These are phyloP conservation scores for Lentinula sp. DNA, from an alignment of 768 basidiomycete species.

Conservation along the genomic window DNA sequence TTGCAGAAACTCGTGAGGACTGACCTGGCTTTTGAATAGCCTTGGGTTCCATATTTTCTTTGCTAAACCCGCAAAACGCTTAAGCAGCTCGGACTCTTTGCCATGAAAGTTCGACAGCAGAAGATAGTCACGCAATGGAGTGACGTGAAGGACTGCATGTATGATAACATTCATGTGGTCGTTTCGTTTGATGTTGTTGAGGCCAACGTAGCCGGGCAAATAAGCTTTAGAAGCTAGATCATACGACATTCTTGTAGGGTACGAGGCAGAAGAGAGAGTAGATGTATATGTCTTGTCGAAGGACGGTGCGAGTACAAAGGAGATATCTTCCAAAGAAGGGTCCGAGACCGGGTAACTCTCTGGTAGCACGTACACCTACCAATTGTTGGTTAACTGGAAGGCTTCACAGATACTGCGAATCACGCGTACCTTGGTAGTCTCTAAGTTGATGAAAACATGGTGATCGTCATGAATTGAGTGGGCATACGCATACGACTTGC, in stretches of 20 bases:
- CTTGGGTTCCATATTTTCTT: slow-evolving; percentile 97
- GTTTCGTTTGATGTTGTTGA: slow-evolving; percentile 97
- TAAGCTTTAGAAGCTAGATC: slow-evolving; percentile 81
- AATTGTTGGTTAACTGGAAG: background rate
- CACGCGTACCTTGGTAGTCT: slow-evolving; percentile 76
- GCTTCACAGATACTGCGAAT: slow-evolving; percentile 12
- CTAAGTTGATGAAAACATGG: slow-evolving; percentile 96
- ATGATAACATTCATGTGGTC: slow-evolving; percentile 98
- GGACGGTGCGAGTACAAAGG: slow-evolving; percentile 83
- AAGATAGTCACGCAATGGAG: slow-evolving; percentile 84
- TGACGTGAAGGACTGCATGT: slow-evolving; percentile 86
- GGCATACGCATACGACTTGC: slow-evolving; percentile 90
- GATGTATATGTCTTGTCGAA: slow-evolving; percentile 62
- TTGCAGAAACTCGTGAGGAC: slow-evolving; percentile 98
- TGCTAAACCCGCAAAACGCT: slow-evolving; percentile 79
- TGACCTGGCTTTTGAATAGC: slow-evolving; percentile 96
- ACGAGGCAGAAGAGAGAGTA: slow-evolving; percentile 49
- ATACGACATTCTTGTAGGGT: slow-evolving; percentile 71
- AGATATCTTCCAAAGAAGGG: slow-evolving; percentile 93
- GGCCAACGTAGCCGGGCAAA: slow-evolving; percentile 87
- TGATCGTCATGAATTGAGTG: slow-evolving; percentile 98
- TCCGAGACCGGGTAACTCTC: slow-evolving; percentile 97
- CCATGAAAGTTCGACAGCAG: slow-evolving; percentile 68
- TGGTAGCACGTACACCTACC: slow-evolving; percentile 93
- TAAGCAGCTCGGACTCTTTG: slow-evolving; percentile 82